Evolutionary conservation across 768 basidiomycete genomes (phyloP).

Genomic region (Hydnomerulius pinastri): DNA sequence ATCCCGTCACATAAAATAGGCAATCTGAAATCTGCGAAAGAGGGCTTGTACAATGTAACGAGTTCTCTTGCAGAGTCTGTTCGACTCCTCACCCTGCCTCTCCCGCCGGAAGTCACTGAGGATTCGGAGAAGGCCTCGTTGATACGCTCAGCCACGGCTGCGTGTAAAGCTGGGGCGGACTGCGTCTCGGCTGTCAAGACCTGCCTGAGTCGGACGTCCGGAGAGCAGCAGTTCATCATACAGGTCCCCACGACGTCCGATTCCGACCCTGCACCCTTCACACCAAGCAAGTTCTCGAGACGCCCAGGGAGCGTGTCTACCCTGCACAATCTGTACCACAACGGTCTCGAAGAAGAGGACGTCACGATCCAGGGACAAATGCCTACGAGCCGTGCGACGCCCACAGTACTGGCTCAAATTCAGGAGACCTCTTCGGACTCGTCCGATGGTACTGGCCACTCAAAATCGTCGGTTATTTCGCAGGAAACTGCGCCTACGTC

Average conservation of each 20-base stretch:
- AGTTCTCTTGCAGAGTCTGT: slow-evolving; percentile 88
- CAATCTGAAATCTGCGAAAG: slow-evolving; percentile 70
- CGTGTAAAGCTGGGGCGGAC: slow-evolving; percentile 85
- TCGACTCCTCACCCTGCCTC: slow-evolving; percentile 64
- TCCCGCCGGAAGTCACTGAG: slow-evolving; percentile 54
- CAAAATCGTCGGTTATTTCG: slow-evolving; percentile 48
- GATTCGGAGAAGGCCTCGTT: slow-evolving; percentile 81
- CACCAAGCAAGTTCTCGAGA: slow-evolving; percentile 50
- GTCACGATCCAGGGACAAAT: slow-evolving; percentile 56
- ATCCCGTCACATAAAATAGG: slow-evolving; percentile 64
- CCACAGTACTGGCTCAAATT: slow-evolving; percentile 17
- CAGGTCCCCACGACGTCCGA: slow-evolving; percentile 57
- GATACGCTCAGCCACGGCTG: slow-evolving; percentile 83
- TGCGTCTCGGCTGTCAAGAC: slow-evolving; percentile 86
- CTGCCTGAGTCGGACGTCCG: slow-evolving; percentile 66
- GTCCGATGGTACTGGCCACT: slow-evolving; percentile 42
- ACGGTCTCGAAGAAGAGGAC: slow-evolving; percentile 58
- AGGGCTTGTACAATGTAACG: slow-evolving; percentile 81
- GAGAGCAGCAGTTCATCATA: slow-evolving; percentile 66
- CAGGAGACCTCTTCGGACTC: slow-evolving; percentile 53
- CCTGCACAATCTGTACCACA: slow-evolving; percentile 37
- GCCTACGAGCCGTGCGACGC: slow-evolving; percentile 27
- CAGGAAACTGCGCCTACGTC: slow-evolving; percentile 53
- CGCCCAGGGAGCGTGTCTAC: slow-evolving; percentile 39
- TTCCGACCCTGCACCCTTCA: slow-evolving; percentile 43